These are phyloP conservation scores for Ascochyta pisi DNA, from an alignment of 2,329 filamentous ascomycete genomes.

Conservation along the genomic window DNA sequence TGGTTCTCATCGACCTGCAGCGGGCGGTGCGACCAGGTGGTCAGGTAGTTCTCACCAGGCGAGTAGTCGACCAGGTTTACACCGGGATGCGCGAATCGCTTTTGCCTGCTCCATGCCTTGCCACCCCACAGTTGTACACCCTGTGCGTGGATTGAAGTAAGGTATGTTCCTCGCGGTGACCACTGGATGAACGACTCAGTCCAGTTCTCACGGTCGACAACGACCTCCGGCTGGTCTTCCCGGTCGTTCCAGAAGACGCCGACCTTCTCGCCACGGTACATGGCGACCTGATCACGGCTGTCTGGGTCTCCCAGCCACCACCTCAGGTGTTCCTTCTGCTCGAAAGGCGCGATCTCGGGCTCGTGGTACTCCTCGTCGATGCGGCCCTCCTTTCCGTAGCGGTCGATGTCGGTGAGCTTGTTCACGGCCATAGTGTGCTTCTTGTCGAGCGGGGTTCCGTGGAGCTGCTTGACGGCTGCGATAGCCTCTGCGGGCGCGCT, in stretches of 20 bases:
- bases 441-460: slow-evolving; percentile 90
- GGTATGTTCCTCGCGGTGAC: slow-evolving; percentile 92
- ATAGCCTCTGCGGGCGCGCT: slow-evolving; percentile 87
- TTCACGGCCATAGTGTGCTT: slow-evolving; percentile 95
- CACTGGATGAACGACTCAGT: slow-evolving; percentile 98
- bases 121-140: slow-evolving; percentile 98
- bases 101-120: slow-evolving; percentile 84
- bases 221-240: slow-evolving; percentile 83
- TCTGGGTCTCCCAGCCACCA: slow-evolving; percentile 91
- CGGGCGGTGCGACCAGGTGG: slow-evolving; percentile 94
- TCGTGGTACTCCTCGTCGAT: slow-evolving; percentile 89
- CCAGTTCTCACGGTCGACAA: slow-evolving; percentile 95
- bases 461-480: slow-evolving; percentile 85
- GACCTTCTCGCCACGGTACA: slow-evolving; percentile 90
- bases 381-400: slow-evolving; percentile 91
- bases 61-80: slow-evolving; percentile 98
- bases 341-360: slow-evolving; percentile 82
- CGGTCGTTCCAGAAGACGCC: slow-evolving; percentile 99
- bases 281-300: slow-evolving; percentile 92
- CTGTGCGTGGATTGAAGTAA: slow-evolving; percentile 93
- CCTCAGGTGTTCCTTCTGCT: slow-evolving; percentile 90
- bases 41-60: slow-evolving; percentile 87
- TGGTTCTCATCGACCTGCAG: slow-evolving; percentile 92
- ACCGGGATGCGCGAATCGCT: slow-evolving; percentile 91
- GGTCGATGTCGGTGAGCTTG: slow-evolving; percentile 97